phyloP scores from a whole-genome alignment of 257 asterid species.

The Forsythia suspensa region DNA sequence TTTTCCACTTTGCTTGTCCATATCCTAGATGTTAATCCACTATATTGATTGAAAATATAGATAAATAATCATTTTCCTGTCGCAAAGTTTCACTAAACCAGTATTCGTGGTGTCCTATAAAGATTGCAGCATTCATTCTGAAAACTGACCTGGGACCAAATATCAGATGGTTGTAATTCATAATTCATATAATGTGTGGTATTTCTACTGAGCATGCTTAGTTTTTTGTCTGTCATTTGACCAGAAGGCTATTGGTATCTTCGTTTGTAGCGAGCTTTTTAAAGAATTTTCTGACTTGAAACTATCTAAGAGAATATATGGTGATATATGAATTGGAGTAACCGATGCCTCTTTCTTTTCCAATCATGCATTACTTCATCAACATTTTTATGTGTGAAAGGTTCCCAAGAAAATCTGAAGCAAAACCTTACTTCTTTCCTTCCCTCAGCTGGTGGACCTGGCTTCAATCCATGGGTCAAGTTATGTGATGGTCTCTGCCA shows the following conservation, averaged over 20 bases:
- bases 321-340: background rate
- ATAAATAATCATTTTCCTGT: background rate
- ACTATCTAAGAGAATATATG: background rate
- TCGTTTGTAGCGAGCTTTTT: background rate
- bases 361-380: background rate
- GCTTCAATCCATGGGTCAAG: slow-evolving; percentile 58
- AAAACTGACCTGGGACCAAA: background rate
- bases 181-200: background rate
- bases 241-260: background rate
- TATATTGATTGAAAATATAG: background rate
- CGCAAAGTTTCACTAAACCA: background rate
- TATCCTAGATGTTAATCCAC: background rate
- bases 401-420: slow-evolving; percentile 4
- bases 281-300: background rate
- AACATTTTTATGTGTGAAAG: slow-evolving; percentile 2
- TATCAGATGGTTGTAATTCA: background rate
- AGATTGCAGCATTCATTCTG: background rate
- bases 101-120: background rate
- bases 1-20: background rate
- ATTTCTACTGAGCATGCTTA: background rate
- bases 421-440: slow-evolving; percentile 1
- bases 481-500: slow-evolving; percentile 50
- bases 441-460: slow-evolving; percentile 71
- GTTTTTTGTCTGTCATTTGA: background rate
- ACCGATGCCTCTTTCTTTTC: background rate